phyloP scores from a whole-genome alignment of 345 rosid species.

The Mallotus nudiflorus region DNA sequence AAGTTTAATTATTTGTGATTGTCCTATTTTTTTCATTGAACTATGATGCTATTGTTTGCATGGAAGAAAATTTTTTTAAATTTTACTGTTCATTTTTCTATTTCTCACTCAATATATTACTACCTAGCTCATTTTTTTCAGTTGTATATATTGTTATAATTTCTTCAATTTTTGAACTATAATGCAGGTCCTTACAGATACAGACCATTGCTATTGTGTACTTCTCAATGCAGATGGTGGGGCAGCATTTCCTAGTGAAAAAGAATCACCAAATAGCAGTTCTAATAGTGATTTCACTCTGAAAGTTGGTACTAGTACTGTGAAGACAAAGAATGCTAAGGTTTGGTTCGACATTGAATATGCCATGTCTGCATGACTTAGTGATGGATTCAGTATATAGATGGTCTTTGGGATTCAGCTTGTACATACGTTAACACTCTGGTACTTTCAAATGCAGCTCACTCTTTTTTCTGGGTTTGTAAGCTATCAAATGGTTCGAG shows the following conservation, averaged over 20 bases:
- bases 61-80: no score
- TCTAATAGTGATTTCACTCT: conserved; percentile 39
- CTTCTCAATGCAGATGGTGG: conserved; percentile 92
- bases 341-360: conserved; percentile 39
- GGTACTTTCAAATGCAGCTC: conserved; percentile 60
- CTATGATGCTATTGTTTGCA: no score
- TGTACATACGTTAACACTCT: conserved; percentile 20
- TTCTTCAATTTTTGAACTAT: neutral
- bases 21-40: neutral
- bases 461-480: conserved; percentile 98
- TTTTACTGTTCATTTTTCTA: no score
- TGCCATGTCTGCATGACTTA: conserved; percentile 18
- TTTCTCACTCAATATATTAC: neutral
- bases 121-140: neutral
- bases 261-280: conserved; percentile 46
- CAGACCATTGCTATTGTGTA: conserved; percentile 91
- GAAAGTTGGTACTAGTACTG: conserved; percentile 35
- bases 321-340: conserved; percentile 59
- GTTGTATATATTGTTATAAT: neutral
- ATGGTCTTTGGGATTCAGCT: neutral
- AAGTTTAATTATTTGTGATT: no score
- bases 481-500: conserved; percentile 98
- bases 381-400: neutral
- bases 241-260: conserved; percentile 80
- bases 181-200: conserved; percentile 76